These are phyloP conservation scores for Stagonosporopsis tanaceti DNA, from an alignment of 2,329 filamentous ascomycete species.

Conservation along the genomic window DNA sequence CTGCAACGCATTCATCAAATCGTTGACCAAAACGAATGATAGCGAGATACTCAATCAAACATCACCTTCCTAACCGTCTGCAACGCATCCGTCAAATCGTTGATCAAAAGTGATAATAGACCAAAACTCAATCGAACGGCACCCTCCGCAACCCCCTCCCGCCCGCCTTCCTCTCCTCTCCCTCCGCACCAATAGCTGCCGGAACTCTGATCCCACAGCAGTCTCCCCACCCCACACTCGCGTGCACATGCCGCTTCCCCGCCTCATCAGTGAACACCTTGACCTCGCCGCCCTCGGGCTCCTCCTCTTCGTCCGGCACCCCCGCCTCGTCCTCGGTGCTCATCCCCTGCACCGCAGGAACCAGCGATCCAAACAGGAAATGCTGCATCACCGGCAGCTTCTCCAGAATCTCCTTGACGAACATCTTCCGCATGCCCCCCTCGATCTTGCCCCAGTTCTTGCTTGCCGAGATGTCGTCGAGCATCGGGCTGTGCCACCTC, in stretches of 20 bases:
- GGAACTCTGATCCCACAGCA: constrained; percentile 98
- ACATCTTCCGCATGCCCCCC: constrained; percentile 96
- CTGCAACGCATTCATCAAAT: too few species aligned
- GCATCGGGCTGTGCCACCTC: constrained; percentile 97
- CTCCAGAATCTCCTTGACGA: constrained; percentile 86
- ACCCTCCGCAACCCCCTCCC: constrained; percentile 71
- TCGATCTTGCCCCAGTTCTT: constrained; percentile 94
- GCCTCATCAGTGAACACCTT: constrained; percentile 68
- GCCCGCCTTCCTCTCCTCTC: constrained; percentile 82
- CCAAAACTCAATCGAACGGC: constrained; percentile 72
- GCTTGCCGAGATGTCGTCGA: constrained; percentile 93
- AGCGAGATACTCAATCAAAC: too few species aligned
- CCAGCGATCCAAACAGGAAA: constrained; percentile 87
- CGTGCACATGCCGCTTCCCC: constrained; percentile 74
- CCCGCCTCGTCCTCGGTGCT: constrained; percentile 64
- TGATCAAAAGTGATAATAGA: too few species aligned
- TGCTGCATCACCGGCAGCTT: constrained; percentile 99
- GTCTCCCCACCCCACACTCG: constrained; percentile 80
- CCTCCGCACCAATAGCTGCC: constrained; percentile 87
- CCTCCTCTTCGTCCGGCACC: constrained; percentile 56
- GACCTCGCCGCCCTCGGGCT: constrained; percentile 58
- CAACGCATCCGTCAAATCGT: too few species aligned
- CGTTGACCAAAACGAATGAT: too few species aligned
- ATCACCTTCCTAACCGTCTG: too few species aligned
- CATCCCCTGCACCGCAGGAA: constrained; percentile 86